Percentiles rank a stretch among this genome's conserved stretches.
Conservation (phyloP, 78 protist species). For the Pigoraptor vietnamica region DNA sequence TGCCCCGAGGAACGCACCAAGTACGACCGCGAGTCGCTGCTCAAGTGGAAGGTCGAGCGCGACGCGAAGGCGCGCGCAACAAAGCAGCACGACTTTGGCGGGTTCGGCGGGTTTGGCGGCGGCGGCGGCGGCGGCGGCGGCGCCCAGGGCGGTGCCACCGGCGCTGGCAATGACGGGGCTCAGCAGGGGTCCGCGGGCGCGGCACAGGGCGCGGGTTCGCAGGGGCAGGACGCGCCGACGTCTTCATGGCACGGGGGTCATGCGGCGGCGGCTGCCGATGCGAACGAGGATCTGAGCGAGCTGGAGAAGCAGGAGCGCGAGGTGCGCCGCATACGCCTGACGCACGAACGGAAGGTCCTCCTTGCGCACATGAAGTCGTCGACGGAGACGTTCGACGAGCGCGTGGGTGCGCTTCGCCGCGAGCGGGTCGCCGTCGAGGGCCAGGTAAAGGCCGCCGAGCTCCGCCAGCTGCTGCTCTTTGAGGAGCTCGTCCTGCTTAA, state of each 20-base stretch:
- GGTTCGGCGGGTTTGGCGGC: background rate
- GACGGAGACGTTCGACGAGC: background rate
- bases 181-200: too few species aligned
- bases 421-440: conserved; percentile 1
- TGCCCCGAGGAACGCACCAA: background rate
- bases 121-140: background rate
- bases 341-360: background rate
- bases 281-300: background rate
- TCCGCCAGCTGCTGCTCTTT: conserved; percentile 33
- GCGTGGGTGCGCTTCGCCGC: background rate
- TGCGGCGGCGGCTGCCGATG: background rate
- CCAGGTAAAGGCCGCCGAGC: conserved; percentile 49
- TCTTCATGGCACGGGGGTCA: too few species aligned
- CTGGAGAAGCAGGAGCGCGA: background rate
- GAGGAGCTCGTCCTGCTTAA: conserved; percentile 47
- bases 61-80: background rate
- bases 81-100: background rate
- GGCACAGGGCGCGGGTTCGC: too few species aligned
- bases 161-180: too few species aligned
- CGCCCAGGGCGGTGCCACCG: background rate
- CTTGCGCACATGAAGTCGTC: background rate
- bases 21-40: background rate
- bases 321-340: background rate
- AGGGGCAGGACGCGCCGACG: too few species aligned
- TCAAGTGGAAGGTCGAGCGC: background rate